phyloP scores from a whole-genome alignment of 768 basidiomycete genomes.

The Jaapia argillacea region DNA sequence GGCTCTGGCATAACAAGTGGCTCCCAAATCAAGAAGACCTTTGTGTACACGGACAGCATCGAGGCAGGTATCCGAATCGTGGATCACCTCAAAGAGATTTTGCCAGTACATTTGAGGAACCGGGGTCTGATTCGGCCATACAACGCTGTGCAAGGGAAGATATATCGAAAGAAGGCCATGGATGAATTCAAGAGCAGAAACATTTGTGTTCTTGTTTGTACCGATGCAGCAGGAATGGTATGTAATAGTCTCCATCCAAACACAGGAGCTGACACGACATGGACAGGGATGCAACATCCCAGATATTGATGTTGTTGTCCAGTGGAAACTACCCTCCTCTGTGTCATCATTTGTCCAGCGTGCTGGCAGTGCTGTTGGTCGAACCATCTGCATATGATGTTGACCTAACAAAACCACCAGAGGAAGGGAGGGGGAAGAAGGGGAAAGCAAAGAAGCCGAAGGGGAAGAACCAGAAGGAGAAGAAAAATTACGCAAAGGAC shows the following conservation, averaged over 20 bases:
- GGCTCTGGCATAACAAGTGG: background rate
- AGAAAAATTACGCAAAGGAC: background rate
- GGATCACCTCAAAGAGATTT: conserved; percentile 8
- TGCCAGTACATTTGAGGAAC: background rate
- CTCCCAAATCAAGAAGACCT: conserved; percentile 15
- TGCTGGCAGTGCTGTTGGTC: conserved; percentile 8
- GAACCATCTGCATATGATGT: background rate
- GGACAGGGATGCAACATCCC: conserved; percentile 13
- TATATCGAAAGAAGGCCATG: conserved; percentile 11
- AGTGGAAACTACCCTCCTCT: conserved; percentile 11
- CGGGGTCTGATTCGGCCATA: conserved; percentile 9
- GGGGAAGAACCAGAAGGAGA: background rate
- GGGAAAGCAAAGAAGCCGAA: background rate
- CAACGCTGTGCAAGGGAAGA: conserved; percentile 11
- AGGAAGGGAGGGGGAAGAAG: background rate
- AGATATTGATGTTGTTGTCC: conserved; percentile 13
- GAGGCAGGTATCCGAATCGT: conserved; percentile 7
- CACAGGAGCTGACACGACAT: background rate
- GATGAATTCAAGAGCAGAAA: conserved; percentile 8
- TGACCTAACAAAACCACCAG: background rate
- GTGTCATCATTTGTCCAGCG: conserved; percentile 12
- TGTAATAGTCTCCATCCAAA: background rate
- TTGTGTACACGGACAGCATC: conserved; percentile 15
- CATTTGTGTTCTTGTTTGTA: conserved; percentile 14
- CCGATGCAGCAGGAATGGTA: conserved; percentile 17